A percentile compares a stretch with the other conserved stretches of the same genome.
Conservation (phyloP, 768 basidiomycete genomes). For the Pulveroboletus sp. region DNA sequence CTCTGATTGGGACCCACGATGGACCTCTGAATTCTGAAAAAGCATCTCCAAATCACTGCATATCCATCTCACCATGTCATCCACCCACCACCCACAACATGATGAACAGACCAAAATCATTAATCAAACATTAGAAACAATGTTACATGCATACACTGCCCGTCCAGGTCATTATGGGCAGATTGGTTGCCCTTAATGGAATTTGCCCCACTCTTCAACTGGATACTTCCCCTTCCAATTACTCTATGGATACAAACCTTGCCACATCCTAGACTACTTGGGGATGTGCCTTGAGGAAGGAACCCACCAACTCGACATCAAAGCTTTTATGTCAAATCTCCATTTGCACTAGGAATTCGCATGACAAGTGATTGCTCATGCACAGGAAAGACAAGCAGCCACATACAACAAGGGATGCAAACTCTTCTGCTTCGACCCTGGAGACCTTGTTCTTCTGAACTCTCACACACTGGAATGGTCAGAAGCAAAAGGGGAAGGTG, state of each 20-base stretch:
- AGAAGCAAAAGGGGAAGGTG: no score
- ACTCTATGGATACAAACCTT: not conserved
- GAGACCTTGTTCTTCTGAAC: no score
- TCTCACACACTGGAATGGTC: no score
- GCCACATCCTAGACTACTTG: not conserved
- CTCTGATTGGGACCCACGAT: not conserved
- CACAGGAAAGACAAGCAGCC: no score
- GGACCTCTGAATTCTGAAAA: not conserved
- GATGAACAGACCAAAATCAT: not conserved
- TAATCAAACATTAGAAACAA: not conserved
- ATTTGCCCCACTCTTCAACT: not conserved
- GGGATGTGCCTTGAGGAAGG: no score
- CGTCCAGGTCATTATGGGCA: not conserved
- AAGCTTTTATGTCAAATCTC: no score
- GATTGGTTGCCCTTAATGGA: not conserved
- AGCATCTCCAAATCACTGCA: not conserved
- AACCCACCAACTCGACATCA: no score
- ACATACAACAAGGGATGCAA: no score
- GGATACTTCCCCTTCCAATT: not conserved
- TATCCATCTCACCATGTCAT: not conserved
- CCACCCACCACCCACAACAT: not conserved
- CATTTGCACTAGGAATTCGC: no score
- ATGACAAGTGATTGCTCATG: no score
- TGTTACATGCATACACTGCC: not conserved
- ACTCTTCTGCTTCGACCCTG: no score